These are phyloP conservation scores for Rutidosis leptorrhynchoides DNA, from an alignment of 129 eudicot species.

Conservation along the genomic window DNA sequence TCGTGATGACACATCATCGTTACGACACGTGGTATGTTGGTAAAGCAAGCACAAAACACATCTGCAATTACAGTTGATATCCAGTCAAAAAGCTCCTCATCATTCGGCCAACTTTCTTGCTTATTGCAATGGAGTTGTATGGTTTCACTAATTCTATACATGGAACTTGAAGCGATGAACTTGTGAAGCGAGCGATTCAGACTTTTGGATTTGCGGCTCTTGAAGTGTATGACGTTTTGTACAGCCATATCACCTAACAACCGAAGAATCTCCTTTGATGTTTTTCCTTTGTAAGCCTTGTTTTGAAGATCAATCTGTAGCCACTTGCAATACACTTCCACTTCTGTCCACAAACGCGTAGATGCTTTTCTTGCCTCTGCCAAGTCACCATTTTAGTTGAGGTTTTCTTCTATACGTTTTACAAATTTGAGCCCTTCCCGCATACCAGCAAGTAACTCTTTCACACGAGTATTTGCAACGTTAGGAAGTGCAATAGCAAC, in stretches of 20 bases:
- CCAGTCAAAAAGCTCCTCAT: neutral
- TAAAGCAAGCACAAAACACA: neutral
- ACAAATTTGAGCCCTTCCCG: neutral
- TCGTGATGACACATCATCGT: constrained; percentile 30
- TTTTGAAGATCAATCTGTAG: neutral
- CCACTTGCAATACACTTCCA: neutral
- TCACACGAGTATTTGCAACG: neutral
- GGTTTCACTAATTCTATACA: neutral
- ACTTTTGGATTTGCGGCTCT: neutral
- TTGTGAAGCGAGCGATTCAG: neutral
- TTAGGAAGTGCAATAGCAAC: constrained; percentile 1
- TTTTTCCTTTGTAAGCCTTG: neutral
- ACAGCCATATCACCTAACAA: neutral
- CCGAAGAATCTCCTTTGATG: neutral
- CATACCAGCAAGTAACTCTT: neutral
- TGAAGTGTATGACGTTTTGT: neutral
- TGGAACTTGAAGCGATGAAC: neutral
- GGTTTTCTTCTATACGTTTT: neutral
- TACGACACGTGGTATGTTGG: constrained; percentile 15
- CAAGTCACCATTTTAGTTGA: neutral
- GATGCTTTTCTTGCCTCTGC: neutral
- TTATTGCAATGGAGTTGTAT: neutral
- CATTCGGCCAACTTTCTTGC: neutral
- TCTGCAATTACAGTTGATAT: neutral
- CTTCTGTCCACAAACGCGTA: neutral